Evolutionary conservation across 1,284 basidiomycete species (phyloP).

Genomic region (Ganoderma leucocontextum): DNA sequence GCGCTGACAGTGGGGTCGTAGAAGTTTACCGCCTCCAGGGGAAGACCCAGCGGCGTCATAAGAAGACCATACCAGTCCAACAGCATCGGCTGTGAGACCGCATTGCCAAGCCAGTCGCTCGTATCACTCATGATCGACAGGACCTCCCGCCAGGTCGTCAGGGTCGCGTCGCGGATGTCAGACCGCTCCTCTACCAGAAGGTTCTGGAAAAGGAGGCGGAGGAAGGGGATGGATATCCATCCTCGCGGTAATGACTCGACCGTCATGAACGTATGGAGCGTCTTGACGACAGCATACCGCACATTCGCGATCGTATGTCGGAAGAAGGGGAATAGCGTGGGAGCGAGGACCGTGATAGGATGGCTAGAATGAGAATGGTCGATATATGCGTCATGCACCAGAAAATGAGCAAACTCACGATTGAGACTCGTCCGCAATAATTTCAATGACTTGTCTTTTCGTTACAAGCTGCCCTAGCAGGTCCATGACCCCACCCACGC

Average conservation of each 20-base stretch:
- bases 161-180: constrained; percentile 85
- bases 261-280: constrained; percentile 87
- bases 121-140: constrained; percentile 61
- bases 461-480: constrained; percentile 87
- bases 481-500: constrained; percentile 98
- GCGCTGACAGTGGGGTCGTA: constrained; percentile 64
- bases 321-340: constrained; percentile 95
- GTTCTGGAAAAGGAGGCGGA: constrained; percentile 94
- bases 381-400: constrained; percentile 3
- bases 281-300: constrained; percentile 92
- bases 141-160: constrained; percentile 82
- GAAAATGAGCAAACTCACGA: constrained; percentile 60
- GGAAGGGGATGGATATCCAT: constrained; percentile 85
- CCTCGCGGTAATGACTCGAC: constrained; percentile 79
- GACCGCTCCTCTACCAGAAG: constrained; percentile 91
- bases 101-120: constrained; percentile 57
- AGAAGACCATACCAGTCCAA: constrained; percentile 88
- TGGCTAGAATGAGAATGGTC: constrained; percentile 53
- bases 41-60: constrained; percentile 91
- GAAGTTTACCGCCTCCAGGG: constrained; percentile 81
- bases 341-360: constrained; percentile 82
- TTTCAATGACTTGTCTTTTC: constrained; percentile 81
- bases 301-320: constrained; percentile 97
- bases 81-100: constrained; percentile 61
- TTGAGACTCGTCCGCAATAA: constrained; percentile 71